These are phyloP conservation scores for Russula earlei DNA, from an alignment of 768 basidiomycete genomes.

Conservation along the genomic window DNA sequence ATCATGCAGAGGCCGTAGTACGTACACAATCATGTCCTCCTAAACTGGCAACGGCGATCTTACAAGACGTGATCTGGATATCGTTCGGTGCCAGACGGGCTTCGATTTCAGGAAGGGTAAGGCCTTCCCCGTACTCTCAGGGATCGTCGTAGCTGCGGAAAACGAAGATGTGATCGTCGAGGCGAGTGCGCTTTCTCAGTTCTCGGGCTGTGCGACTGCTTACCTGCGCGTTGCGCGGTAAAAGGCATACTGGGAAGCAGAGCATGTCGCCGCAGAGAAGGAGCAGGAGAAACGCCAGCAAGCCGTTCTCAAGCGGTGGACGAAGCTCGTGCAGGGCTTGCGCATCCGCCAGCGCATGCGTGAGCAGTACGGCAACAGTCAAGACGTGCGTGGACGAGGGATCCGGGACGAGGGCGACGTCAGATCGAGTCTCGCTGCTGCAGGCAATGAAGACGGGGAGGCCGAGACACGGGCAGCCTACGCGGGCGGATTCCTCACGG, in stretches of 20 bases:
- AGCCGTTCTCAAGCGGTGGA: conserved; percentile 80
- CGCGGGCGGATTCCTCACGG: conserved; percentile 45
- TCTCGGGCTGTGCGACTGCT: not conserved
- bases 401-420: not conserved
- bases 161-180: conserved; percentile 66
- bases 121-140: conserved; percentile 76
- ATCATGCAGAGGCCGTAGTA: conserved; percentile 94
- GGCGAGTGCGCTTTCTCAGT: conserved; percentile 31
- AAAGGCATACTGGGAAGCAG: conserved; percentile 81
- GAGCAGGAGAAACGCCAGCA: conserved; percentile 69
- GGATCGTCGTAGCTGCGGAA: conserved; percentile 80
- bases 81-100: conserved; percentile 52
- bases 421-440: not conserved
- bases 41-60: not conserved
- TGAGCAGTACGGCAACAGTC: conserved; percentile 50
- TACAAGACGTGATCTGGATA: not conserved
- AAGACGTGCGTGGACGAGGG: not conserved
- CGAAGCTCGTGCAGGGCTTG: conserved; percentile 77
- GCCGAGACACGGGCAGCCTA: not conserved
- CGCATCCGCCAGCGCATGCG: conserved; percentile 77
- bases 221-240: not conserved
- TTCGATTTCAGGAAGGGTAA: conserved; percentile 94
- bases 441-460: not conserved
- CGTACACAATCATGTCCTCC: conserved; percentile 24
- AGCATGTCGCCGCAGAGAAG: conserved; percentile 68